Percentiles rank a stretch among this genome's conserved stretches.
These are phyloP conservation scores for Leccinellum rugosiceps DNA, from an alignment of 768 basidiomycete species.

Conservation along the genomic window DNA sequence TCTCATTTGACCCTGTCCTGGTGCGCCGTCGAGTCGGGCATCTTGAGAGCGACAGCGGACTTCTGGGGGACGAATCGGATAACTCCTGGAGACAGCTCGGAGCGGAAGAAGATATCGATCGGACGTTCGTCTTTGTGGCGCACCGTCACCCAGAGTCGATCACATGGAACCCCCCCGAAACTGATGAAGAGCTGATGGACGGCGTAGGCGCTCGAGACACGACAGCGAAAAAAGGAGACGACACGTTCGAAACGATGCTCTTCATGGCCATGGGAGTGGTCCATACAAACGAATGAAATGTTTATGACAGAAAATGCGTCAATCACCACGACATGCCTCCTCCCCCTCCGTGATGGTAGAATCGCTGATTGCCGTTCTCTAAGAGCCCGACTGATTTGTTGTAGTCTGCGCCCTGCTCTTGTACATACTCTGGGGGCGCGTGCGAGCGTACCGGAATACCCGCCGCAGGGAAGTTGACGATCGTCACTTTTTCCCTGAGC, in stretches of 20 bases:
- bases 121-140: slow-evolving; percentile 61
- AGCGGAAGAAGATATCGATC: slow-evolving; percentile 34
- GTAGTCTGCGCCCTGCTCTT: slow-evolving; percentile 43
- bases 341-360: slow-evolving; percentile 27
- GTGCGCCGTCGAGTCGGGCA: slow-evolving; percentile 8
- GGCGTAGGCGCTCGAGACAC: slow-evolving; percentile 55
- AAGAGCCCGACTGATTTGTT: slow-evolving; percentile 49
- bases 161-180: slow-evolving; percentile 49
- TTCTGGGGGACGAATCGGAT: neutral
- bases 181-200: slow-evolving; percentile 52
- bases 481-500: slow-evolving; percentile 38
- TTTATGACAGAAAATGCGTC: neutral
- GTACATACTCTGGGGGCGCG: slow-evolving; percentile 52
- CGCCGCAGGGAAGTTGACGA: slow-evolving; percentile 38
- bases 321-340: neutral
- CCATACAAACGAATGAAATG: slow-evolving; percentile 1
- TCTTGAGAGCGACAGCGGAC: too few relatives aligned
- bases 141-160: slow-evolving; percentile 54
- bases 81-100: slow-evolving; percentile 43
- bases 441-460: slow-evolving; percentile 43
- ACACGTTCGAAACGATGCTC: slow-evolving; percentile 69
- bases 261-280: slow-evolving; percentile 34
- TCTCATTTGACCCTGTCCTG: slow-evolving; percentile 57
- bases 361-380: slow-evolving; percentile 57
- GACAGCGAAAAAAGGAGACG: slow-evolving; percentile 49